A percentile compares a stretch with the other conserved stretches of the same genome.
Conservation (phyloP, 352 stramenopile genomes). For the Halophytophthora batemanensis region DNA sequence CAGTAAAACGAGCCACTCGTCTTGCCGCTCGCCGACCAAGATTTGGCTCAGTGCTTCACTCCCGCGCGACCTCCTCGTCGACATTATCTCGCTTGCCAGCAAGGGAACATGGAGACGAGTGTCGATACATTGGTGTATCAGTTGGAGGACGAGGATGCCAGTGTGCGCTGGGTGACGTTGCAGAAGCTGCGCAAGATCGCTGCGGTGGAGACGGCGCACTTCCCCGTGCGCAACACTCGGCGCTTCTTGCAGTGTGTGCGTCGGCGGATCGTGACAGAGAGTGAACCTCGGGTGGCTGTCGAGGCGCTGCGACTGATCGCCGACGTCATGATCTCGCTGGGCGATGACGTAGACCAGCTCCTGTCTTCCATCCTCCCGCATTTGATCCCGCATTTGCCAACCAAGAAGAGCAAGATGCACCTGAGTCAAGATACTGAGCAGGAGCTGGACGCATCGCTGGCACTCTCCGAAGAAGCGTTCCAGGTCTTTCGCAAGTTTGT, state of each 20-base stretch:
- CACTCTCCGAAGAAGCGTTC: constrained; percentile 53
- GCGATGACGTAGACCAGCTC: constrained; percentile 64
- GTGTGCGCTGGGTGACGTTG: constrained; percentile 48
- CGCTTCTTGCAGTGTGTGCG: constrained; percentile 73
- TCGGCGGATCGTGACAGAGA: constrained; percentile 40
- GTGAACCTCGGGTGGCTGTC: constrained; percentile 34
- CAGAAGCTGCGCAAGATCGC: constrained; percentile 67
- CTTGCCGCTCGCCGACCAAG: no score
- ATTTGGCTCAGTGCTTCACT: no score
- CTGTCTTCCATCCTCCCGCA: constrained; percentile 65
- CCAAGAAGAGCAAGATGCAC: constrained; percentile 7
- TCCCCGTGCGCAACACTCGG: constrained; percentile 68
- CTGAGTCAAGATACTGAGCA: constrained; percentile 15
- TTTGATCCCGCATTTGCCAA: constrained; percentile 44
- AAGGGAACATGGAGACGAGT: constrained; percentile 34
- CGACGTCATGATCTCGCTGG: constrained; percentile 67
- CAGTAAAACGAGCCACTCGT: no score
- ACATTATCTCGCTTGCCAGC: no score
- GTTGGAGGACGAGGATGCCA: constrained; percentile 68
- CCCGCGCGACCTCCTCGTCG: no score
- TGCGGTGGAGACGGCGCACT: constrained; percentile 53
- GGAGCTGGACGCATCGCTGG: constrained; percentile 2
- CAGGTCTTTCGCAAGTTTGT: constrained; percentile 66
- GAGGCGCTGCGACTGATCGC: constrained; percentile 57
- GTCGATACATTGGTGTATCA: constrained; percentile 79